Base-by-base conservation (phyloP, 169 alveolate genomes). In the Plasmodium gonderi region DNA sequence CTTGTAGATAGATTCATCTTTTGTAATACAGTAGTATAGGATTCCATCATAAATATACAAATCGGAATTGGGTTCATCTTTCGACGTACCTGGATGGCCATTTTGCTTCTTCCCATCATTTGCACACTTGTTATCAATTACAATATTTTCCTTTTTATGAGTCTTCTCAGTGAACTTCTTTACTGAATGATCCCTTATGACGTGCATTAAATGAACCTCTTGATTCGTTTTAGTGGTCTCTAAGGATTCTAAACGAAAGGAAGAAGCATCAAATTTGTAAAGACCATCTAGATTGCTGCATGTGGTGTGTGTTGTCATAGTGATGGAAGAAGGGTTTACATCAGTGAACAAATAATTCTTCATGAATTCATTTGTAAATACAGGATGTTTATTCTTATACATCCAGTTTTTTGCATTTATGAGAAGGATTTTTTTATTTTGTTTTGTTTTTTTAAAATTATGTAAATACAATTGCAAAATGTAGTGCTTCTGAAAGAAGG, bases 371-470 rank as follows among this genome's bases (percentile, higher is more conserved):
- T 85, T 85, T 0, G 92, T 85, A 51, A 72, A 51, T 20, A 51
- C 7, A 36, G 92, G 85, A 51, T 85, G 92, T 3, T 85, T 85
- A 36, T 85, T 85, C 67, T 85, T 85, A 45, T 74, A 85, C 31
- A 75, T 36, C 92, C 92, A 85, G 31, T 51, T 85, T 74, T 85
- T 85, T 23, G 79, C 82, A 85, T 85, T 85, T 33, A 85, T 74
- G 29, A 85, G 78, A 29, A 85, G 49, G 8, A 85, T 23, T 26
- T 85, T 85, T 85, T 85, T 85, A 60, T 85, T 85, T 2, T n/a
- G n/a, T n/a, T 74, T 47, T 2, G 76, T 85, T 85, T 74, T 85
- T 85, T 74, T 74, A 69, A 85, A 74, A 6, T 69, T 72, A 67
- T 85, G 92, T 7, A 85, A 65, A 54, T 85, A 85, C 8, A 85